phyloP scores from a whole-genome alignment of 2,329 filamentous ascomycete genomes.

The Scleromitrula shiraiana region DNA sequence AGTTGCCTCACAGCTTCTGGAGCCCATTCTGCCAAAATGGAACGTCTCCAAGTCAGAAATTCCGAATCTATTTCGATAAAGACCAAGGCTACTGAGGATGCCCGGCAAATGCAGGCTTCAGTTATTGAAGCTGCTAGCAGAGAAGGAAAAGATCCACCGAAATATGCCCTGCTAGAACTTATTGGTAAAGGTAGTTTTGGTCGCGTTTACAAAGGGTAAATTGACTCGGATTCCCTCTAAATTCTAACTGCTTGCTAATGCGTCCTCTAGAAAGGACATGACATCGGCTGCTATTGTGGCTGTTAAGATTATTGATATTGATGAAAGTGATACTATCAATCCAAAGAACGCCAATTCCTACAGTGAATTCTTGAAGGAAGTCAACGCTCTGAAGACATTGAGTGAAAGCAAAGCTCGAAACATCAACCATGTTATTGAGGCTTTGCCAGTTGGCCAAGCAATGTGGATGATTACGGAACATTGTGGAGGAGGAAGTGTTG shows the following conservation, averaged over 20 bases:
- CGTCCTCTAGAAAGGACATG: slow-evolving; percentile 25
- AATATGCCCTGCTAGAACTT: slow-evolving; percentile 61
- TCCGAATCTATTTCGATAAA: slow-evolving; percentile 16
- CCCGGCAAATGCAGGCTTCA: slow-evolving; percentile 58
- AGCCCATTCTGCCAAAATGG: slow-evolving; percentile 10
- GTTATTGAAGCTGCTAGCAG: slow-evolving; percentile 56
- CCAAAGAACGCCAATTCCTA: slow-evolving; percentile 59
- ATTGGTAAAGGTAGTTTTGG: slow-evolving; percentile 71
- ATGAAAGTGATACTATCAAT: slow-evolving; percentile 63
- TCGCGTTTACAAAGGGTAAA: slow-evolving; percentile 58
- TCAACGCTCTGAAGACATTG: slow-evolving; percentile 62
- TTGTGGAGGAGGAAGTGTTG: slow-evolving; percentile 76
- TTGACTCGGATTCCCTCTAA: neutral
- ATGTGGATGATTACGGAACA: slow-evolving; percentile 89
- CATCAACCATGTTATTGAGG: slow-evolving; percentile 75
- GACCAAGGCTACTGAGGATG: slow-evolving; percentile 48
- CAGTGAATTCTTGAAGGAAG: slow-evolving; percentile 61
- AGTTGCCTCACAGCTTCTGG: slow-evolving; percentile 6
- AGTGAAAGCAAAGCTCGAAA: slow-evolving; percentile 68
- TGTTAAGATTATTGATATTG: slow-evolving; percentile 78
- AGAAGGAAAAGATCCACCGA: slow-evolving; percentile 51
- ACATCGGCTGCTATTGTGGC: slow-evolving; percentile 49
- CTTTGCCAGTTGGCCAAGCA: slow-evolving; percentile 66
- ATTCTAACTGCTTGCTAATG: neutral
- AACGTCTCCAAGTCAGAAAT: slow-evolving; percentile 12